Evolutionary conservation across 306 rosid genomes (phyloP).

Genomic region (Gleditsia sinensis): DNA sequence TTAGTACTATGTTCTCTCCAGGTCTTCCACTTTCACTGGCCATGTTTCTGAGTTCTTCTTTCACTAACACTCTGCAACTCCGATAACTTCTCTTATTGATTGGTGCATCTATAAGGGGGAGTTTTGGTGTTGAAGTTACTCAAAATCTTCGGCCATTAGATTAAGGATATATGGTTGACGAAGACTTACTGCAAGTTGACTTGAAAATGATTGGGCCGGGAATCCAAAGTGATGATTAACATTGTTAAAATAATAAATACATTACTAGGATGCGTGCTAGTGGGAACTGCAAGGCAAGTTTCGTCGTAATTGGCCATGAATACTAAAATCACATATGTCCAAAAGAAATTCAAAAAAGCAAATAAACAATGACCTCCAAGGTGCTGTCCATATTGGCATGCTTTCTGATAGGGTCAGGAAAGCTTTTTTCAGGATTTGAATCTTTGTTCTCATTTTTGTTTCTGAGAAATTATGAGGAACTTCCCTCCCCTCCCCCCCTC

Average conservation of each 20-base stretch:
- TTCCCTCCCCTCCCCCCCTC: too few species aligned
- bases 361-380: too few species aligned
- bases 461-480: too few species aligned
- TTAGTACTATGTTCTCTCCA: conserved; percentile 37
- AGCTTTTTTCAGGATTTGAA: too few species aligned
- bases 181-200: background rate
- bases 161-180: background rate
- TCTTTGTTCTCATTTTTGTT: too few species aligned
- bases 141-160: background rate
- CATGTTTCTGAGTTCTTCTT: conserved; percentile 32
- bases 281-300: background rate
- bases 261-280: background rate
- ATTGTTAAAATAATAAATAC: background rate
- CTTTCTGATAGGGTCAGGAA: too few species aligned
- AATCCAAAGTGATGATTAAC: background rate
- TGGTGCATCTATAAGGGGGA: background rate
- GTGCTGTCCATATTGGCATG: too few species aligned
- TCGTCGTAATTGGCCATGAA: background rate
- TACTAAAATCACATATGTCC: too few species aligned
- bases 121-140: background rate
- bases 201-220: background rate
- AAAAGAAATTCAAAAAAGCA: too few species aligned
- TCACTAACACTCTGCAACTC: background rate
- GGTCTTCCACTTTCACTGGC: conserved; percentile 28
- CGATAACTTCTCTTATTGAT: background rate